Percentiles rank a stretch among this genome's conserved stretches.
phyloP scores from a whole-genome alignment of 129 eudicot species.

The Lactuca saligna region DNA sequence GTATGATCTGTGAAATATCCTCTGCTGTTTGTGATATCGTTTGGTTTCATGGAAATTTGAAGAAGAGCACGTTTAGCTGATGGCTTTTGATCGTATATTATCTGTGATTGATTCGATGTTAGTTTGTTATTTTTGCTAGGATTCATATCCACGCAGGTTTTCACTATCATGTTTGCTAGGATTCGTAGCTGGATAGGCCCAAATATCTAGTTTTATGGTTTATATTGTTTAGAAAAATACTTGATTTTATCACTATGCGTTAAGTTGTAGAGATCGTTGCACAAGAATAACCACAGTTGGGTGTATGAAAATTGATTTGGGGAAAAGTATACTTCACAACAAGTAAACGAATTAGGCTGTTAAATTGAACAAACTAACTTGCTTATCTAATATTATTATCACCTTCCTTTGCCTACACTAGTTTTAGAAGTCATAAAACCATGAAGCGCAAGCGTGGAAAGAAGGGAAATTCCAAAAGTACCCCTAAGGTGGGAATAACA shows the following conservation, averaged over 20 bases:
- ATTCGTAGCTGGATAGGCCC: neutral
- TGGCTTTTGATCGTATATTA: conserved; percentile 11
- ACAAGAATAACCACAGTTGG: no score
- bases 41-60: conserved; percentile 10
- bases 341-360: neutral
- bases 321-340: neutral
- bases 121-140: neutral
- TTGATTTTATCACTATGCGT: neutral
- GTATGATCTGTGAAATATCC: neutral
- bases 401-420: neutral
- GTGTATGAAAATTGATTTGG: no score
- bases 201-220: neutral
- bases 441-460: conserved; percentile 86
- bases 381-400: neutral
- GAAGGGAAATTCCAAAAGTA: conserved; percentile 59
- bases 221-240: neutral
- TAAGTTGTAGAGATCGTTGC: neutral
- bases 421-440: conserved; percentile 1
- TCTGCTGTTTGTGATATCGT: neutral
- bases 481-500: conserved; percentile 24
- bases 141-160: neutral
- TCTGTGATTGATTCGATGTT: neutral
- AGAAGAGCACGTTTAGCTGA: neutral
- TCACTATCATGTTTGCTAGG: neutral
- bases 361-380: neutral